Evolutionary conservation across 805 yeast species (phyloP).

Genomic region (Kodamaea fukazawae): DNA sequence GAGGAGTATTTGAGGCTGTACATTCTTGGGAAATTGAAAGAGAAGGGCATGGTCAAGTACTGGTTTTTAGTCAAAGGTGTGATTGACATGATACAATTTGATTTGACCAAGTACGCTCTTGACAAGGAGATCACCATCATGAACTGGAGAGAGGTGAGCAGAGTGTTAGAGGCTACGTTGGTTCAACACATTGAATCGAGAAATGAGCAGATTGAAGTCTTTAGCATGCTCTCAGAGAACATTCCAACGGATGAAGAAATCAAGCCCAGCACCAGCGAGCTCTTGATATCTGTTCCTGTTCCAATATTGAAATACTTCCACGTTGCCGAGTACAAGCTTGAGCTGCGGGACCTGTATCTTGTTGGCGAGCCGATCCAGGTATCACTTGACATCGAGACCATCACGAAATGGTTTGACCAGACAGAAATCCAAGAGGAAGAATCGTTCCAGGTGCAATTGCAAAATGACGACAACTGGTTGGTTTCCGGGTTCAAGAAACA

Average conservation of each 20-base stretch:
- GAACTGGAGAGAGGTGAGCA: slow-evolving; percentile 18
- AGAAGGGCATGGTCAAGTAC: slow-evolving; percentile 15
- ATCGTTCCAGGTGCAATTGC: slow-evolving; percentile 45
- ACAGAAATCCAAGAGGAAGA: slow-evolving; percentile 9
- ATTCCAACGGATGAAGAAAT: slow-evolving; percentile 5
- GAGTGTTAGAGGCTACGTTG: slow-evolving; percentile 14
- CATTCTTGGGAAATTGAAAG: slow-evolving; percentile 14
- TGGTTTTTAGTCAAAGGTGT: slow-evolving; percentile 22
- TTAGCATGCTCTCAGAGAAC: no score
- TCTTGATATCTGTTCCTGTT: slow-evolving; percentile 56
- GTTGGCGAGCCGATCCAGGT: slow-evolving; percentile 65
- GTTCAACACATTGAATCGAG: slow-evolving; percentile 10
- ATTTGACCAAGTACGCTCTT: slow-evolving; percentile 31
- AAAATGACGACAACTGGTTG: slow-evolving; percentile 71
- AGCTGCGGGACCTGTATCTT: slow-evolving; percentile 41
- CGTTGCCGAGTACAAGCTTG: slow-evolving; percentile 47
- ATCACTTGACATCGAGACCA: slow-evolving; percentile 41
- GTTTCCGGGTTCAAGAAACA: slow-evolving; percentile 68
- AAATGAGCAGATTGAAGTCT: slow-evolving; percentile 8
- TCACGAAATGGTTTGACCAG: slow-evolving; percentile 42
- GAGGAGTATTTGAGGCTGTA: slow-evolving; percentile 13
- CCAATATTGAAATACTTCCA: slow-evolving; percentile 63
- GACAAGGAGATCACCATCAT: slow-evolving; percentile 16
- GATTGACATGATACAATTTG: slow-evolving; percentile 22
- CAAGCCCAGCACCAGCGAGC: slow-evolving; percentile 13